A percentile compares a stretch with the other conserved stretches of the same genome.
Evolutionary conservation across 2,329 filamentous ascomycete species (phyloP).

Genomic region (Aspergillus ochraceus): DNA sequence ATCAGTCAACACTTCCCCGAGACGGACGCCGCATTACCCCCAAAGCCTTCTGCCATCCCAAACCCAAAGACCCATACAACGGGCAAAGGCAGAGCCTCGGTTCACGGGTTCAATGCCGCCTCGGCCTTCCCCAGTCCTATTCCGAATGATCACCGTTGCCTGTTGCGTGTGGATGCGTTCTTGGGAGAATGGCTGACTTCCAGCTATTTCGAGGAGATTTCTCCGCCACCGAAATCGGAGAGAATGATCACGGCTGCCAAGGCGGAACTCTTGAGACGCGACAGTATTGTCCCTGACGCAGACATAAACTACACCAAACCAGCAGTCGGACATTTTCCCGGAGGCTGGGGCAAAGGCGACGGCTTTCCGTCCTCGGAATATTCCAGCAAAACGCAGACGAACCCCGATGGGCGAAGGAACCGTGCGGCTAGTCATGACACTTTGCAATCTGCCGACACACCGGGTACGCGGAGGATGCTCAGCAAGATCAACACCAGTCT

Average conservation of each 20-base stretch:
- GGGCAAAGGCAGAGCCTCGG: background rate
- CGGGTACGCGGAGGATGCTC: conserved; percentile 22
- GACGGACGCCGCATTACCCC: conserved; percentile 14
- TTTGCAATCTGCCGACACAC: conserved; percentile 24
- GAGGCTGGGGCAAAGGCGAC: conserved; percentile 52
- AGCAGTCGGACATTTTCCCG: conserved; percentile 51
- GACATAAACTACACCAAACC: conserved; percentile 35
- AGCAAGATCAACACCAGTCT: conserved; percentile 35
- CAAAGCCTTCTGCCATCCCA: background rate
- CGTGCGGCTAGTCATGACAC: conserved; percentile 50
- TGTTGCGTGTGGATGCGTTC: conserved; percentile 82
- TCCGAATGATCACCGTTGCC: conserved; percentile 20
- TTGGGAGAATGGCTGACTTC: conserved; percentile 94
- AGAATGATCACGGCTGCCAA: conserved; percentile 90
- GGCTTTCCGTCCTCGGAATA: conserved; percentile 20
- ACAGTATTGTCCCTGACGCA: conserved; percentile 51
- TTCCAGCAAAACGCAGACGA: background rate
- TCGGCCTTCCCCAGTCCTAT: background rate
- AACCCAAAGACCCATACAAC: conserved; percentile 2
- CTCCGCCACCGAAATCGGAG: conserved; percentile 78
- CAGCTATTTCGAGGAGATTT: conserved; percentile 90
- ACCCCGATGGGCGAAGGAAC: conserved; percentile 38
- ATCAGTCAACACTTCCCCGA: conserved; percentile 55
- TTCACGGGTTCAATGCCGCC: conserved; percentile 6
- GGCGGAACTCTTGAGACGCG: conserved; percentile 75